Evolutionary conservation across 345 rosid species (phyloP).

Genomic region (Brassica napus): DNA sequence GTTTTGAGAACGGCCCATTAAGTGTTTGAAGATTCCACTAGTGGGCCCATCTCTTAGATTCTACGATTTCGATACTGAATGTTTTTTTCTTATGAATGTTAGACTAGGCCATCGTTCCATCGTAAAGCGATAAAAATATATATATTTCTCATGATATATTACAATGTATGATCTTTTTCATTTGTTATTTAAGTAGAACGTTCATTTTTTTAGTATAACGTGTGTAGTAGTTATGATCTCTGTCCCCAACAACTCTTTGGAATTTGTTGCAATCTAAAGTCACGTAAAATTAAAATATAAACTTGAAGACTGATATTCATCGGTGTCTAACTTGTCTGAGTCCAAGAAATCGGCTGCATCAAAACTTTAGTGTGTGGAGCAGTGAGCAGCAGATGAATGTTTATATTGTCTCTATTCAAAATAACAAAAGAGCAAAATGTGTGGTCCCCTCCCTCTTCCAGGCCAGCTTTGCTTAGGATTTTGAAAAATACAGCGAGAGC

Average conservation of each 20-base stretch:
- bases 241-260: slow-evolving; percentile 7
- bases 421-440: neutral
- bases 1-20: too few relatives aligned
- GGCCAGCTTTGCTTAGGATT: slow-evolving; percentile 19
- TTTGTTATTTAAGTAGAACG: neutral
- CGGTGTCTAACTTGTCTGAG: slow-evolving; percentile 1
- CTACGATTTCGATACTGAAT: neutral
- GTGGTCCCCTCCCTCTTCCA: slow-evolving; percentile 5
- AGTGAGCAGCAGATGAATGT: slow-evolving; percentile 5
- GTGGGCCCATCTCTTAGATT: neutral
- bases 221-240: neutral
- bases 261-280: slow-evolving; percentile 13
- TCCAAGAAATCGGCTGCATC: slow-evolving; percentile 31
- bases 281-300: neutral
- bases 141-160: neutral
- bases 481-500: slow-evolving; percentile 11
- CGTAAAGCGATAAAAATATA: neutral
- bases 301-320: neutral
- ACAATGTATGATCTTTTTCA: neutral
- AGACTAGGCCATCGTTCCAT: neutral
- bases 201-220: neutral
- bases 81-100: neutral
- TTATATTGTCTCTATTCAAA: neutral
- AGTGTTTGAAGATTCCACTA: neutral
- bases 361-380: slow-evolving; percentile 20